These are phyloP conservation scores for Kitagawia praeruptora DNA, from an alignment of 129 eudicot genomes.

Conservation along the genomic window DNA sequence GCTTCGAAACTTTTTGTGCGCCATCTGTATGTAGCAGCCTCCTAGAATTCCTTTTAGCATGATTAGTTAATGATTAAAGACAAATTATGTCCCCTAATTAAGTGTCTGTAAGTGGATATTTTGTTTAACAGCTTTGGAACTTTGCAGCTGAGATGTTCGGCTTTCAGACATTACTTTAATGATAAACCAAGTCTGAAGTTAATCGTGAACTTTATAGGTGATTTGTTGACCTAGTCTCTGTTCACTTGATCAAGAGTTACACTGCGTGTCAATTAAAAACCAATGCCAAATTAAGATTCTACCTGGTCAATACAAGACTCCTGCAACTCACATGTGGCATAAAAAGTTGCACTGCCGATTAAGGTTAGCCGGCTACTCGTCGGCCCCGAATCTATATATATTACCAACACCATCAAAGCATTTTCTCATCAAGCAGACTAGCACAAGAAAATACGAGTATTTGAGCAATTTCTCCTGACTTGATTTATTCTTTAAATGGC, in stretches of 20 bases:
- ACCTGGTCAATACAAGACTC: not conserved
- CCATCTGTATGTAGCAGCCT: not conserved
- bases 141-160: no score
- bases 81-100: not conserved
- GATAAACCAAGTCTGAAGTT: no score
- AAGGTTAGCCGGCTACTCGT: not conserved
- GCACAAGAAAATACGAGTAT: not conserved
- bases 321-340: not conserved
- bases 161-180: no score
- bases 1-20: not conserved
- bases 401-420: not conserved
- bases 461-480: not conserved
- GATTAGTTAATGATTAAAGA: not conserved
- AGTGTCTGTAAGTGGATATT: not conserved
- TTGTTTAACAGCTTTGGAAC: no score
- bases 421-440: not conserved
- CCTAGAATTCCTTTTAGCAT: not conserved
- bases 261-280: not conserved
- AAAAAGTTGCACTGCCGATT: not conserved
- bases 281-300: not conserved
- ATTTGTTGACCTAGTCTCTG: not conserved
- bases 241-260: not conserved
- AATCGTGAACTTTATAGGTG: no score
- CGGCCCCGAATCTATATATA: not conserved
- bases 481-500: slow-evolving; percentile 4